phyloP scores from a whole-genome alignment of 495 filamentous ascomycete species.

The Penicillium arizonense region DNA sequence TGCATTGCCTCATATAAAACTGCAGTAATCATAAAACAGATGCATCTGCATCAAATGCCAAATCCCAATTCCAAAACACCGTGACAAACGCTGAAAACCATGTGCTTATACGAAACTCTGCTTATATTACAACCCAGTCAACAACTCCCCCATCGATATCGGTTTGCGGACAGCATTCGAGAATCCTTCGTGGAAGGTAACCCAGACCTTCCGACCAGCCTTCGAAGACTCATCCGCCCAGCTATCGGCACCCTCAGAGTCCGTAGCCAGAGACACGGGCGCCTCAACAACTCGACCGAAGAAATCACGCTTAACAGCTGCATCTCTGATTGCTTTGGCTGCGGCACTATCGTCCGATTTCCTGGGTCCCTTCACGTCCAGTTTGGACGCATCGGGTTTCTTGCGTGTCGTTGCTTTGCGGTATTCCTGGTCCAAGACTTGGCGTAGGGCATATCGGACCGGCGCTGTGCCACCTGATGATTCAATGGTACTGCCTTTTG shows the following conservation, averaged over 20 bases:
- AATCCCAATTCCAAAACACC: background rate
- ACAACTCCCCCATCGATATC: slow-evolving; percentile 78
- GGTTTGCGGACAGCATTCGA: slow-evolving; percentile 96
- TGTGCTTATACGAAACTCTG: background rate
- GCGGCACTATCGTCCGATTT: slow-evolving; percentile 16
- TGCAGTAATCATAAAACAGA: background rate
- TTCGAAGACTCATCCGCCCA: slow-evolving; percentile 33
- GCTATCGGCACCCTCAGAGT: slow-evolving; percentile 11
- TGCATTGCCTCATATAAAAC: background rate
- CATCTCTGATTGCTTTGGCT: slow-evolving; percentile 20
- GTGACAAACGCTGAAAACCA: slow-evolving; percentile 6
- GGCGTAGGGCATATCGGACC: slow-evolving; percentile 82
- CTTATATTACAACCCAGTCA: slow-evolving; percentile 46
- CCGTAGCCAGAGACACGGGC: slow-evolving; percentile 30
- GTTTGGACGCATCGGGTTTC: slow-evolving; percentile 52
- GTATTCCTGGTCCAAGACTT: slow-evolving; percentile 88
- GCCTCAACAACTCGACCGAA: slow-evolving; percentile 72
- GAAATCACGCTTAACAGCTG: slow-evolving; percentile 77
- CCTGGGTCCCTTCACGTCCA: slow-evolving; percentile 23
- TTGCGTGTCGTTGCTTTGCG: slow-evolving; percentile 63
- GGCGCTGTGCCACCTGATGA: slow-evolving; percentile 53
- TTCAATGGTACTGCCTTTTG: slow-evolving; percentile 17
- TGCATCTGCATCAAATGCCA: background rate
- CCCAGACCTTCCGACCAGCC: slow-evolving; percentile 71
- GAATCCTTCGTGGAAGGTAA: slow-evolving; percentile 93